These are phyloP conservation scores for Fusarium nodosum DNA, from an alignment of 2,329 filamentous ascomycete species.

Conservation along the genomic window DNA sequence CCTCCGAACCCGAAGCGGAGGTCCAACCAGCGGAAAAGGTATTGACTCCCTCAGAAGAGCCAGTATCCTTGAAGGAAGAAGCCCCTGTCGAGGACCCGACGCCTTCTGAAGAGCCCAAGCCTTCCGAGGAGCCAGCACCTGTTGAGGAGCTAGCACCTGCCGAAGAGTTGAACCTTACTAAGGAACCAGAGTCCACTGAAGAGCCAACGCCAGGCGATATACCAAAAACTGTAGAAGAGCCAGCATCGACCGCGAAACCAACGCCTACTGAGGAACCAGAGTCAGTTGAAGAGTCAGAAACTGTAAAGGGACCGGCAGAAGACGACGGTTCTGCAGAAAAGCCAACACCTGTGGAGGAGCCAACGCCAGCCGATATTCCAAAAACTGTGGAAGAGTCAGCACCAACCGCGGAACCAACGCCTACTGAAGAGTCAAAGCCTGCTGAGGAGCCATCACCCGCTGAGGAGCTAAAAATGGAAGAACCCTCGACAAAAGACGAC, in stretches of 20 bases:
- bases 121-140: neutral
- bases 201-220: conserved; percentile 9
- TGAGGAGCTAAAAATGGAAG: neutral
- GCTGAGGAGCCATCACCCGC: neutral
- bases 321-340: neutral
- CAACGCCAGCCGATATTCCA: conserved; percentile 1
- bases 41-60: conserved; percentile 10
- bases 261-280: neutral
- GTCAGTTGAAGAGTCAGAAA: no score
- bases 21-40: conserved; percentile 12
- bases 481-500: conserved; percentile 6
- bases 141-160: conserved; percentile 9
- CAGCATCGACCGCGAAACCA: conserved; percentile 2
- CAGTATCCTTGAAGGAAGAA: conserved; percentile 1
- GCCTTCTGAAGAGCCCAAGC: conserved; percentile 13
- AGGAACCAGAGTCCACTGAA: neutral
- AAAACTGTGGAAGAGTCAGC: conserved; percentile 10
- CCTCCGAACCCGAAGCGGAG: conserved; percentile 16
- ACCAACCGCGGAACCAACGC: conserved; percentile 1
- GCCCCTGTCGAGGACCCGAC: neutral
- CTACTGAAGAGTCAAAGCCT: neutral
- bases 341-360: neutral
- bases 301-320: no score
- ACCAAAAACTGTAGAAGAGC: conserved; percentile 5
- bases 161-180: neutral